Base-by-base conservation (phyloP, 179 eudicot species). In the Monotropa hypopitys region DNA sequence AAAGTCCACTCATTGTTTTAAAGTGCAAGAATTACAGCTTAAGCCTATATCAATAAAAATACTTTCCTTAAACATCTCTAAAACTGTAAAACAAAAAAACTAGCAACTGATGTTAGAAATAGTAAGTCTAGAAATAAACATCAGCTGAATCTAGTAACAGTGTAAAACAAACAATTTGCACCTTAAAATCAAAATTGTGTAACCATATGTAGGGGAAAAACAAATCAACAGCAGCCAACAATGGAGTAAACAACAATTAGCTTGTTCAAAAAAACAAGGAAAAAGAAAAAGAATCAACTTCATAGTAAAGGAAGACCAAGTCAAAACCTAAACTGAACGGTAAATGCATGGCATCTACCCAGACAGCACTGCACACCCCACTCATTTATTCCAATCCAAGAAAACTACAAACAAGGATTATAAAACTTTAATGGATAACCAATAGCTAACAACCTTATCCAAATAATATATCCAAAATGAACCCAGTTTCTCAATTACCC, bases 341-440 rank as follows among this genome's bases (percentile, higher is more conserved):
- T 50, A 75, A 75, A 45, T 16, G 57, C 70, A 59, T 43, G 78
- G 45, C 28, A 46, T 62, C 71, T 47, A 16, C 43, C 61, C 47
- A 76, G 54, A 32, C 47, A 76, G 32, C 59, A 49, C 72, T 26
- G 5, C 3, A 18, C 23, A 51, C 23, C 49, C 32, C 62, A 47
- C 65, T 65, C 78, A 47, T 63, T 75, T 40, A 73, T 53, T 74
- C 46, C 68, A 74, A 38, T 56, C 23, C 50, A 74, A 49, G 50
- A 50, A 57, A 74, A 56, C 20, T 10, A 21, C 54, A 57, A 74
- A 56, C 49, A 11, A 70, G 7, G 7, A 30, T 38, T 5, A 26
- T n/a, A 43, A 26, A 23, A 45, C 45, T 9, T 1, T 15, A 23
- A 45, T 1, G 45, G n/a, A 43, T 70, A 13, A 67, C 43, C 18